These are phyloP conservation scores for Tulasnella sp. DNA, from an alignment of 768 basidiomycete genomes.

Conservation along the genomic window DNA sequence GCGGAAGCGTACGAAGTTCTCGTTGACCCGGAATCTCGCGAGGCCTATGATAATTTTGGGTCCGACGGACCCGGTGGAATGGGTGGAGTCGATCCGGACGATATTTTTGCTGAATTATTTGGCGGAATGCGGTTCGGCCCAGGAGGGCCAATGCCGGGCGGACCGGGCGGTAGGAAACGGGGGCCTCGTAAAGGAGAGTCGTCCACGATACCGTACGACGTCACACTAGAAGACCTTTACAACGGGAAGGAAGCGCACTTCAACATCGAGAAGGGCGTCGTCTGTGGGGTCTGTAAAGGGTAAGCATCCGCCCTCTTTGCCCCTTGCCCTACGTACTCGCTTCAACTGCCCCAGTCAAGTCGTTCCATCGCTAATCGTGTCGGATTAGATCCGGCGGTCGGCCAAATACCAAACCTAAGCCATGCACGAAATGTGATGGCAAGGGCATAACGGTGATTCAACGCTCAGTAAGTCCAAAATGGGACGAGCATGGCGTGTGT, in stretches of 20 bases:
- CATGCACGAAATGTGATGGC: conserved; percentile 76
- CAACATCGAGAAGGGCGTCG: conserved; percentile 79
- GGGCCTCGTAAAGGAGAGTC: conserved; percentile 60
- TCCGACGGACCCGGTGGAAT: conserved; percentile 45
- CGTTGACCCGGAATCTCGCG: conserved; percentile 62
- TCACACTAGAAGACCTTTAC: conserved; percentile 89
- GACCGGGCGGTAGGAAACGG: conserved; percentile 36
- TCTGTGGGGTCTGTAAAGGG: conserved; percentile 81
- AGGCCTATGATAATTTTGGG: conserved; percentile 68
- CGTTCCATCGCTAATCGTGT: background rate
- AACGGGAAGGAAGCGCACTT: conserved; percentile 86
- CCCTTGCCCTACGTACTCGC: background rate
- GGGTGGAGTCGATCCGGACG: conserved; percentile 51
- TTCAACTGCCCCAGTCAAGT: background rate
- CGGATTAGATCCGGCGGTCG: conserved; percentile 68
- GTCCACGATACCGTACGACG: conserved; percentile 71
- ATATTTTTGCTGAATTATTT: conserved; percentile 76
- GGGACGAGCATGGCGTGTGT: background rate
- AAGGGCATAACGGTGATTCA: conserved; percentile 51
- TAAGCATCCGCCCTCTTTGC: conserved; percentile 35
- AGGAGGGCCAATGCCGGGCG: conserved; percentile 33
- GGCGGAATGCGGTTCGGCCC: conserved; percentile 52
- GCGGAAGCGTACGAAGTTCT: conserved; percentile 88
- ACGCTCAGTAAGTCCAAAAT: conserved; percentile 35
- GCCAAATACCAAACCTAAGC: conserved; percentile 76